Evolutionary conservation across 2,329 filamentous ascomycete genomes (phyloP).

Genomic region (Hirsutella rhossiliensis): DNA sequence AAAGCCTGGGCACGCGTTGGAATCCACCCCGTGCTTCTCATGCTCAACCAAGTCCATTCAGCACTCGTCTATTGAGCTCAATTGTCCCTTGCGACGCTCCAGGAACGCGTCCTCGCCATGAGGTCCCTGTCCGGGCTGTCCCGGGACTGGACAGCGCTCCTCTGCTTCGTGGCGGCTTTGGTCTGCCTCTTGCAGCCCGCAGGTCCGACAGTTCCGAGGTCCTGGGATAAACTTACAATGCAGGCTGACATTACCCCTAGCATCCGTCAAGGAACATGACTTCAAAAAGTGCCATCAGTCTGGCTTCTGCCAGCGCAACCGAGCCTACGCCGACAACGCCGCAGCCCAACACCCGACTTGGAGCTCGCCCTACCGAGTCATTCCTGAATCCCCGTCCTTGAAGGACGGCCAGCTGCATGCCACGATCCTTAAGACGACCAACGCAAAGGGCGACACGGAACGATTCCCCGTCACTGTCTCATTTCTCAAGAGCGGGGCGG

Average conservation of each 20-base stretch:
- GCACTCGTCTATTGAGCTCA: not conserved
- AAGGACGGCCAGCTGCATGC: slow-evolving; percentile 71
- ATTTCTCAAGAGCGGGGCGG: slow-evolving; percentile 81
- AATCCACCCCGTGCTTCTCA: not conserved
- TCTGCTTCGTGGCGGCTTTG: slow-evolving; percentile 47
- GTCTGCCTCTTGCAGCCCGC: slow-evolving; percentile 50
- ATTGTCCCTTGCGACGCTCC: slow-evolving; percentile 1
- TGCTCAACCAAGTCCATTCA: not conserved
- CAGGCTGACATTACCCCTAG: slow-evolving; percentile 29
- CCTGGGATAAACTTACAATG: not conserved
- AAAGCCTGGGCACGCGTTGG: not conserved
- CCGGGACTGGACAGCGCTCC: slow-evolving; percentile 51
- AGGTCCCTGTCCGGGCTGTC: slow-evolving; percentile 36
- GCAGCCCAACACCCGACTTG: slow-evolving; percentile 53
- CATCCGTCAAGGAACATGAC: slow-evolving; percentile 83
- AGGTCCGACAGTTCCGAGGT: slow-evolving; percentile 33
- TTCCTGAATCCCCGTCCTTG: slow-evolving; percentile 60
- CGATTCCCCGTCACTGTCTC: slow-evolving; percentile 73
- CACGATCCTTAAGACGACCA: slow-evolving; percentile 68
- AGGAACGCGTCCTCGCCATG: slow-evolving; percentile 28
- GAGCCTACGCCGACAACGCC: slow-evolving; percentile 74
- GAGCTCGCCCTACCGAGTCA: slow-evolving; percentile 70
- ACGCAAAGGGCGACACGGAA: slow-evolving; percentile 50
- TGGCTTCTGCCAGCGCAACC: slow-evolving; percentile 93
- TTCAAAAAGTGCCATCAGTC: slow-evolving; percentile 96